These are phyloP conservation scores for Colletotrichum trifolii DNA, from an alignment of 2,329 filamentous ascomycete species.

Conservation along the genomic window DNA sequence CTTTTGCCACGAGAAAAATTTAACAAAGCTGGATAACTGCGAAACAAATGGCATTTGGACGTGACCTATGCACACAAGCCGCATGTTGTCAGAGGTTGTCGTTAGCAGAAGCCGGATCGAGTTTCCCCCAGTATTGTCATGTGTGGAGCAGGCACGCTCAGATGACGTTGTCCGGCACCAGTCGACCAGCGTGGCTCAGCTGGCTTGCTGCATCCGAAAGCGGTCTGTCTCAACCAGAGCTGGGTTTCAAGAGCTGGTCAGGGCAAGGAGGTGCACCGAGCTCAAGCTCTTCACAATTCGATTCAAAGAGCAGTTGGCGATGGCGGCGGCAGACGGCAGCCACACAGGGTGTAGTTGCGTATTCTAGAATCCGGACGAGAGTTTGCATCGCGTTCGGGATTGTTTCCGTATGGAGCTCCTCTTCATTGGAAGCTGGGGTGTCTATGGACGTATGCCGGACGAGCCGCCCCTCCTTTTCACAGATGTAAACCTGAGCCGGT, in stretches of 20 bases:
- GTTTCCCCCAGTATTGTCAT: constrained; percentile 26
- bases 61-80: too few relatives aligned
- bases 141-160: constrained; percentile 26
- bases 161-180: constrained; percentile 26
- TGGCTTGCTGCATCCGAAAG: constrained; percentile 23
- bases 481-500: neutral
- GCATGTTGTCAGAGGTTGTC: neutral
- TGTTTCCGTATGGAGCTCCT: constrained; percentile 26
- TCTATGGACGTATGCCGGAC: constrained; percentile 23
- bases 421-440: neutral
- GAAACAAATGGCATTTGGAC: too few relatives aligned
- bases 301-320: neutral
- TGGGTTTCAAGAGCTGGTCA: constrained; percentile 32
- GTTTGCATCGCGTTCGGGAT: constrained; percentile 26
- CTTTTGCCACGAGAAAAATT: too few relatives aligned
- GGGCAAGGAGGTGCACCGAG: constrained; percentile 16
- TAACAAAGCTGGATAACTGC: too few relatives aligned
- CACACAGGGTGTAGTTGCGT: neutral
- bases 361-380: constrained; percentile 3
- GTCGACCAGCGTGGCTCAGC: constrained; percentile 28
- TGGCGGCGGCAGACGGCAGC: neutral
- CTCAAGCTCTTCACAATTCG: constrained; percentile 1
- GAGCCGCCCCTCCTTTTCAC: constrained; percentile 31
- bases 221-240: constrained; percentile 18
- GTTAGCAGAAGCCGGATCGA: constrained; percentile 6